Evolutionary conservation across 306 rosid genomes (phyloP).

Genomic region (Begonia fuchsioides): DNA sequence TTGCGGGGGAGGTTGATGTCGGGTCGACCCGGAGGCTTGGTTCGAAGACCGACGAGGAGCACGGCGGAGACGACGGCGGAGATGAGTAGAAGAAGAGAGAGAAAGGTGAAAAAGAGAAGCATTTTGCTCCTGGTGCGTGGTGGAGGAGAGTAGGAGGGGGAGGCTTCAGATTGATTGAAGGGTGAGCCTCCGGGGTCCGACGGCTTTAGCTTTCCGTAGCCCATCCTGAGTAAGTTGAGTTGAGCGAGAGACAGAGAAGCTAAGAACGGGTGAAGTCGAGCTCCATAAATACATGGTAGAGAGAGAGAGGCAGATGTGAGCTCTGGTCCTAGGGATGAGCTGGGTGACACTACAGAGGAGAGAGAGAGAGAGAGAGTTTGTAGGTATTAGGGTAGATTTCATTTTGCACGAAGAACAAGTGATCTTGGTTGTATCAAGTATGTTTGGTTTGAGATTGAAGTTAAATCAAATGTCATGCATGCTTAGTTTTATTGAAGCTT

Average conservation of each 20-base stretch:
- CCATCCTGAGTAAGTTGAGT: slow-evolving; percentile 19
- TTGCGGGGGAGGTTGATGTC: slow-evolving; percentile 9
- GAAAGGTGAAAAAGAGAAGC: slow-evolving; percentile 22
- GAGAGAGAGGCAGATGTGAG: slow-evolving; percentile 32
- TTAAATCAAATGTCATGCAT: too few relatives aligned
- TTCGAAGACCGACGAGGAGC: slow-evolving; percentile 8
- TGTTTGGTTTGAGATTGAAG: too few relatives aligned
- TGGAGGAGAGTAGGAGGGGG: background rate
- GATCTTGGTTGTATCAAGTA: too few relatives aligned
- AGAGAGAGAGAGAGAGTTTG: too few relatives aligned
- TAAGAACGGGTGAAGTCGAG: background rate
- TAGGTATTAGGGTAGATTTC: too few relatives aligned
- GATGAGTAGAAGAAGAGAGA: slow-evolving; percentile 28
- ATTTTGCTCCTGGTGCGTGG: slow-evolving; percentile 10
- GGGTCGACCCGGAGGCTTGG: background rate
- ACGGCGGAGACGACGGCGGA: slow-evolving; percentile 49
- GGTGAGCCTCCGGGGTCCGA: slow-evolving; percentile 13
- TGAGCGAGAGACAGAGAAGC: background rate
- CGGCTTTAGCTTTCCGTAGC: slow-evolving; percentile 33
- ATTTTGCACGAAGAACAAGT: too few relatives aligned
- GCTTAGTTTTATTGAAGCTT: too few relatives aligned
- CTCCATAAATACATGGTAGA: background rate
- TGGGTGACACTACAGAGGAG: slow-evolving; percentile 41
- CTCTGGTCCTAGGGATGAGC: slow-evolving; percentile 51
- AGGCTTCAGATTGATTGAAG: background rate